Base-by-base conservation (phyloP, 805 yeast genomes). In the Zygosaccharomyces gambellarensis region DNA sequence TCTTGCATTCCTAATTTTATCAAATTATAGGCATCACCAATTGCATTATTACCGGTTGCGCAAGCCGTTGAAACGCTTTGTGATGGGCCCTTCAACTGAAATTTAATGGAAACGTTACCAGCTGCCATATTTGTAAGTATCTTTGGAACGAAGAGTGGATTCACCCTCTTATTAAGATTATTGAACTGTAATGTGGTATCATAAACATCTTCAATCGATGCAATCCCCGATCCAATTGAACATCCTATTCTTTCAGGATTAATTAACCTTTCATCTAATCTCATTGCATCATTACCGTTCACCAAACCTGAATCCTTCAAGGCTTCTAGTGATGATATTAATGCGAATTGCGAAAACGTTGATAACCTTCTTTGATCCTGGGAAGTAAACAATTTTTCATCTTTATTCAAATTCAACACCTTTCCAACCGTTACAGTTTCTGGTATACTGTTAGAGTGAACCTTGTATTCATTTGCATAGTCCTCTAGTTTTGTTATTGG, bases 61-160 rank as follows among this genome's bases (percentile, higher is more conserved):
- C 99, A 94, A 0, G 99, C 99, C 0, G 98, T 90, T 1, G 96
- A 79, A 0, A 82, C 94, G 0, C 95, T 73, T 62, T 90, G 97
- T 39, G 87, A 80, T 1, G 96, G 95, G 0, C 99, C 99, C 58
- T 78, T 72, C 36, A 90, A 71, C 1, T 86, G 85, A 58, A 82
- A 80, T 54, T 80, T 76, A 49, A 94, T 90, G 5, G 96, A 85
- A 5, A 94, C 80, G 52, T 89, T 82, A 2, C 98, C 97, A 0
- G 90, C 89, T 0, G 96, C 96, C 98, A 94, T 94, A 64, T 94
- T 94, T 34, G 87, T 79, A 36, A 94, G 72, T 43, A 92, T 68
- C 56, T 79, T 81, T 0, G 99, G 98, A 5, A 94, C 82, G 64
- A 92, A 86, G 48, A 90, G 65, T 1, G 99, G 99, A 43, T 88